These are phyloP conservation scores for Gleditsia sinensis DNA, from an alignment of 306 rosid species.

Conservation along the genomic window DNA sequence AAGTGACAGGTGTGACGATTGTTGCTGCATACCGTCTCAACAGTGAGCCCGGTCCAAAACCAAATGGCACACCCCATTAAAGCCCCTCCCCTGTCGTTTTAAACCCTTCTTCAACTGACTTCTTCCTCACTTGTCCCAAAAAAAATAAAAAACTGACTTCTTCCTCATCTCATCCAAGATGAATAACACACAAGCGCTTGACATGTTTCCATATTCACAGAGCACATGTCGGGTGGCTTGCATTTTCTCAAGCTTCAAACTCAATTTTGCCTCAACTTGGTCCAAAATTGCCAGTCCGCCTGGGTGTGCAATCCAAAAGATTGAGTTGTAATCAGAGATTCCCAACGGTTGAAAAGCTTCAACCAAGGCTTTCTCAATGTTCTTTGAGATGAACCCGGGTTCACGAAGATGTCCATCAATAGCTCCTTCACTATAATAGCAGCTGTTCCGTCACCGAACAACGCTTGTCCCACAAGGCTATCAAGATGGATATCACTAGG, in stretches of 20 bases:
- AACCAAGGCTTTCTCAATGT: neutral
- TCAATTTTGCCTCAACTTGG: slow-evolving; percentile 38
- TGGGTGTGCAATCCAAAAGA: slow-evolving; percentile 44
- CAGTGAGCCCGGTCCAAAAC: slow-evolving; percentile 6
- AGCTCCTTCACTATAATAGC: neutral
- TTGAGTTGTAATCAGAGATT: slow-evolving; percentile 40
- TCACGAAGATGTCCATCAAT: slow-evolving; percentile 1
- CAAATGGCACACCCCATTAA: slow-evolving; percentile 37
- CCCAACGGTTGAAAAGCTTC: slow-evolving; percentile 5
- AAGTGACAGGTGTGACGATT: neutral
- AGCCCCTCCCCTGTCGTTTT: slow-evolving; percentile 45
- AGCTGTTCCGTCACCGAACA: neutral
- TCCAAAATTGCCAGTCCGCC: slow-evolving; percentile 43
- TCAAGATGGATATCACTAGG: slow-evolving; percentile 13
- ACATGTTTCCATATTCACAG: slow-evolving; percentile 33
- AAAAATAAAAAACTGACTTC: slow-evolving; percentile 30
- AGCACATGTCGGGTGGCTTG: slow-evolving; percentile 33
- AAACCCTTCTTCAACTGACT: slow-evolving; percentile 22
- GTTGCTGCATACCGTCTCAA: neutral
- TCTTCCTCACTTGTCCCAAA: slow-evolving; percentile 35
- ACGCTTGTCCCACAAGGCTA: slow-evolving; percentile 3
- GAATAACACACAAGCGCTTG: neutral
- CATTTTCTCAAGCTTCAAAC: slow-evolving; percentile 34
- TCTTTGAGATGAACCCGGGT: slow-evolving; percentile 9
- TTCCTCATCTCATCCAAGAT: neutral